Evolutionary conservation across 129 eudicot species (phyloP).

Genomic region (Helichrysum umbraculigerum): DNA sequence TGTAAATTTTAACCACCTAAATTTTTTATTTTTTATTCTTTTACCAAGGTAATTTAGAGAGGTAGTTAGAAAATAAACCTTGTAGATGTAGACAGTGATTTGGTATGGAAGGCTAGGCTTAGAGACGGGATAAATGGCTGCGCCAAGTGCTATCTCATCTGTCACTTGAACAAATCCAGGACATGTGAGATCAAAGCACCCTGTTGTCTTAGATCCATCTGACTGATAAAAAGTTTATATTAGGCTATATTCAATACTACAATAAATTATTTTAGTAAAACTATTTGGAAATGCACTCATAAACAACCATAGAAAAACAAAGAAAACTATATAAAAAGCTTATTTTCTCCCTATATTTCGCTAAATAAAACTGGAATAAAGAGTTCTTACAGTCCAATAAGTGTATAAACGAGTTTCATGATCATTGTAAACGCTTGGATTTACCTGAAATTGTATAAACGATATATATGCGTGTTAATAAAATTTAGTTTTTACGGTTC

Average conservation of each 20-base stretch:
- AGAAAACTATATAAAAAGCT: too few relatives aligned
- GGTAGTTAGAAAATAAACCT: constrained; percentile 38
- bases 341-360: background rate
- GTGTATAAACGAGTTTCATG: constrained; percentile 57
- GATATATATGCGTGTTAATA: background rate
- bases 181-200: constrained; percentile 80
- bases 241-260: background rate
- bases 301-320: constrained; percentile 1
- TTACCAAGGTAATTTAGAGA: background rate
- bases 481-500: background rate
- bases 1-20: background rate
- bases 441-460: constrained; percentile 46
- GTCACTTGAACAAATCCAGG: constrained; percentile 91
- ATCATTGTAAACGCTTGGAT: constrained; percentile 70
- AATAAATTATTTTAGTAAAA: too few relatives aligned
- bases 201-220: constrained; percentile 64
- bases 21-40: background rate
- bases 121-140: constrained; percentile 65
- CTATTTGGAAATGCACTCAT: too few relatives aligned
- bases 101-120: constrained; percentile 58
- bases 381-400: constrained; percentile 62
- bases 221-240: constrained; percentile 36
- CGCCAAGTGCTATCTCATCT: constrained; percentile 73
- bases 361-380: background rate
- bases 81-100: constrained; percentile 48